Base-by-base conservation (phyloP, 768 basidiomycete species). In the Aureoboletus auriporus region DNA sequence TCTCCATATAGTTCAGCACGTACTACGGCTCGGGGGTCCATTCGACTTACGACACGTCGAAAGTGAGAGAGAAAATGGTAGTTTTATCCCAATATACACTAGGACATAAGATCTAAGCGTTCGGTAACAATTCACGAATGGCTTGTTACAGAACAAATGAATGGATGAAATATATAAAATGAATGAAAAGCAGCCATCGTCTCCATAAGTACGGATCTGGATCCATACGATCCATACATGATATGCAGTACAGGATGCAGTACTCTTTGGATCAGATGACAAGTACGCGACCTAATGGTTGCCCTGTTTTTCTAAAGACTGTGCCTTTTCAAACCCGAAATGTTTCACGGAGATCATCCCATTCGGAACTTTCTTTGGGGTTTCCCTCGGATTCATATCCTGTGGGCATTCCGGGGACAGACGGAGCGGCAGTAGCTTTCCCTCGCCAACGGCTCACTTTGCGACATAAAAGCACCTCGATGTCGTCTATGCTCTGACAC, bases 391-490 rank as follows among this genome's bases (percentile, higher is more conserved):
- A 47, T n/a, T 26, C 36, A 1, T 36, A 5, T 14, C 31, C 41
- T 16, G 11, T 11, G 12, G 27, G 33, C 27, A 17, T 35, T 49
- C 43, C 51, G 23, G 47, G 37, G 44, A 36, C 48, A 23, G 29
- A 26, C 6, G 23, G 20, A 17, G 49, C 27, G 6, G 63, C 2
- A 23, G 20, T 4, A 23, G 20, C 59, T 52, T 56, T 66, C n/a
- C 75, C 77, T 53, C 78, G 74, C 78, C 79, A 80, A 47, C 70
- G 66, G 46, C 72, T 71, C 33, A 79, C 73, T 56, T 71, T 76
- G 28, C 52, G 59, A 44, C 58, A 58, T 33, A 83, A 57, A 34
- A 83, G 66, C 30, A 36, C 33, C 50, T 77, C 75, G 38, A 83
- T 70, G 26, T 77, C 77, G 28, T 75, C 75, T 26, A 77, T 46